Base-by-base conservation (phyloP, 2,329 filamentous ascomycete species). In the Diaporthe velutina region DNA sequence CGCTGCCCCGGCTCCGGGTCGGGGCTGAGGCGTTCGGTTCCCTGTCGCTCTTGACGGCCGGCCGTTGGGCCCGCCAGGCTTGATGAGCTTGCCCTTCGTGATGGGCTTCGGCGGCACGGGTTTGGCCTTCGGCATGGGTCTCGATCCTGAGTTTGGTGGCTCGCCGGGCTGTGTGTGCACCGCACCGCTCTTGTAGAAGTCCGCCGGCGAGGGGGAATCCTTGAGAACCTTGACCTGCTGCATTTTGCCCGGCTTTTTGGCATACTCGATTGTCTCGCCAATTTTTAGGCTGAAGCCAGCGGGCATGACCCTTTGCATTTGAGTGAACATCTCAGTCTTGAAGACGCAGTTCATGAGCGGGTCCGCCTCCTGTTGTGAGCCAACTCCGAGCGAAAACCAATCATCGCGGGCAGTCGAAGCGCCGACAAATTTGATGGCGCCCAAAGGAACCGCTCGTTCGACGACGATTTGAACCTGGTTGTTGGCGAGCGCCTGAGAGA, bases 311-410 rank as follows among this genome's bases (percentile, higher is more conserved):
- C 91, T 92, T 81, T 93, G 92, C 86, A 99, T 92, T 77, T 98
- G 96, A 0, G 96, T 97, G 81, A 98, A 98, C 84, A 99, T 93
- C 81, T 99, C 97, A 0, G 97, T 99, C 87, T 99, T 99, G 84
- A 99, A 92, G 28, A 98, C 87, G 81, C 97, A 99, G 85, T 93
- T 98, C 80, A 99, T 84, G 30, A 99, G 88, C n/a, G 97, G 95
- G 83, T 99, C 97, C 0, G 97, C 89, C 82, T 98, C 96, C 81
- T 98, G 95, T 12, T 93, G 93, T 42, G 96, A 96, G n/a, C 94
- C 95, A 58, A 97, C 90, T 4, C 96, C 95, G 48, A 99, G 88
- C 1, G 96, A 95, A 83, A 99, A 98, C 97, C 97, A 99, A 84
- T 99, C 97, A 79, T 99, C 97, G 77, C 94, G 95, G 76, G 94